Base-by-base conservation (phyloP, 768 basidiomycete species). In the Psilocybe cubensis region DNA sequence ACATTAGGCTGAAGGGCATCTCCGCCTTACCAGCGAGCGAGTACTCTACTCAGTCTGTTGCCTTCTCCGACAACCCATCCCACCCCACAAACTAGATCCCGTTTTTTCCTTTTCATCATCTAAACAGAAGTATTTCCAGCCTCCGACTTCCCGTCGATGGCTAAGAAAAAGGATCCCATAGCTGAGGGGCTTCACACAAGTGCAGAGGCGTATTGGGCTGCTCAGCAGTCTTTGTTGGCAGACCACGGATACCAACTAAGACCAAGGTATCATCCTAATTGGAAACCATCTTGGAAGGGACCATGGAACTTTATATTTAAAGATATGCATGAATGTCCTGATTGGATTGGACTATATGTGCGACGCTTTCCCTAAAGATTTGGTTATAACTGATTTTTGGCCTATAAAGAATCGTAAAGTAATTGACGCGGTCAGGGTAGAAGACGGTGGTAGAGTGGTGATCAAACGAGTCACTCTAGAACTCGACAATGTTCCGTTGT, bases 221-320 rank as follows among this genome's bases (percentile, higher is more conserved):
- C 29, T 3, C 14, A 50, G 17, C 48, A 63, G 23, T 29, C 54
- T 6, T 61, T 61, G 27, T 42, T 63, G 0, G 42, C 59, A 4
- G 24, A 57, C 20, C 35, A 52, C 11, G 66, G 66, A 2, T 61
- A 57, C 24, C 29, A 54, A 23, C 55, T 68, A 21, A 62, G 63
- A 3, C 52, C 63, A 1, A 59, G 64, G 12, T 66, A 57, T 28
- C 18, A 57, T 20, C 66, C 66, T 1, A 46, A 58, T 14, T 68
- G 66, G 63, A 54, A 24, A 3, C 56, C 66, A 21, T 65, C 64
- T 4, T 65, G 66, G 64, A 31, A 54, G 14, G 51, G 24, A 20
- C 7, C 35, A 17, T 7, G 28, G 25, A 18, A 29, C 10, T 28
- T 38, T 21, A 11, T 42, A n/a, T 18, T 6, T 10, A n/a, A 31